These are phyloP conservation scores for Aurantiochytrium sp. DNA, from an alignment of 108 stramenopile genomes.

Conservation along the genomic window DNA sequence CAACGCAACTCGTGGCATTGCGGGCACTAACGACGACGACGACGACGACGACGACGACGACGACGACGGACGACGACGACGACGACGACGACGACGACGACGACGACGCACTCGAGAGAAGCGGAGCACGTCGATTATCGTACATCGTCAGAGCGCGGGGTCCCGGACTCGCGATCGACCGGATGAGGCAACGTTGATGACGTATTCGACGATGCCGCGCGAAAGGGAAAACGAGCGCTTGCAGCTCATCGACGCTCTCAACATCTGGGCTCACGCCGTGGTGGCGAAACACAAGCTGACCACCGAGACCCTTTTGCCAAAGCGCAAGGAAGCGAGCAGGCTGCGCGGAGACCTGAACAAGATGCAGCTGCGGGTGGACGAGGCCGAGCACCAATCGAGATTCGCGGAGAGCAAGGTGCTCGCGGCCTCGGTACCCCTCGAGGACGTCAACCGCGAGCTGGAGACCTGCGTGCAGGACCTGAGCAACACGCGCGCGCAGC, in stretches of 20 bases:
- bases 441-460: neutral
- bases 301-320: neutral
- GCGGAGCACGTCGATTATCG: too few relatives aligned
- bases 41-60: too few relatives aligned
- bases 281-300: neutral
- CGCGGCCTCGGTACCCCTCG: neutral
- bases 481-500: neutral
- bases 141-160: too few relatives aligned
- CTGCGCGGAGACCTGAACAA: neutral
- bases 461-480: neutral
- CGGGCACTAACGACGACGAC: too few relatives aligned
- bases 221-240: neutral
- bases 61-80: too few relatives aligned
- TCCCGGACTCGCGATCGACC: too few relatives aligned
- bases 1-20: too few relatives aligned
- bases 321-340: neutral
- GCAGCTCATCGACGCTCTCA: neutral
- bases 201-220: too few relatives aligned
- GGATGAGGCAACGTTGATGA: too few relatives aligned
- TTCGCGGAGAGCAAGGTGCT: neutral
- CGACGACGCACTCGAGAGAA: too few relatives aligned
- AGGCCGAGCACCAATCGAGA: neutral
- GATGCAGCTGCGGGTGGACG: neutral
- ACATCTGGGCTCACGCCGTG: constrained; percentile 7
- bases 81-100: too few relatives aligned